Percentiles rank a stretch among this genome's conserved stretches.
phyloP scores from a whole-genome alignment of 2,329 filamentous ascomycete species.

The Ascochyta lentis region DNA sequence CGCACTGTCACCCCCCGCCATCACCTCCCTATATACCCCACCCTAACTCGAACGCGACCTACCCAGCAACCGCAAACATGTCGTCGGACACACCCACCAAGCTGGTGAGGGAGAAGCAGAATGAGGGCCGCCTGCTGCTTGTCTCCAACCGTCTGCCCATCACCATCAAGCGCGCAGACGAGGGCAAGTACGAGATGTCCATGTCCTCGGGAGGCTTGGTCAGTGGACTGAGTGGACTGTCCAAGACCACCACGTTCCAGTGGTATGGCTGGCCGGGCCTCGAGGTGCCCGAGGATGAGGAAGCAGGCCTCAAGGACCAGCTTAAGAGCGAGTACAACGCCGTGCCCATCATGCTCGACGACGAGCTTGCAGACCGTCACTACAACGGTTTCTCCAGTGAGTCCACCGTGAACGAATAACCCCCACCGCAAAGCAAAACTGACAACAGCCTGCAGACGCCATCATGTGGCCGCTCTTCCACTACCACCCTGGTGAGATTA shows the following conservation, averaged over 20 bases:
- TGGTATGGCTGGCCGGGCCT: slow-evolving; percentile 99
- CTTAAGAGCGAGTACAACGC: slow-evolving; percentile 88
- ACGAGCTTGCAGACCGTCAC: slow-evolving; percentile 91
- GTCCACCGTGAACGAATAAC: slow-evolving; percentile 37
- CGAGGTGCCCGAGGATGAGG: slow-evolving; percentile 86
- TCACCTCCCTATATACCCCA: slow-evolving; percentile 8
- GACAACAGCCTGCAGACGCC: slow-evolving; percentile 63
- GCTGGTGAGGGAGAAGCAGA: slow-evolving; percentile 30
- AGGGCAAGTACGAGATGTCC: slow-evolving; percentile 90
- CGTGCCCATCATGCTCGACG: slow-evolving; percentile 89
- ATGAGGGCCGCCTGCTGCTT: slow-evolving; percentile 70
- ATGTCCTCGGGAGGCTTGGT: slow-evolving; percentile 98
- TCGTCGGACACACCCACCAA: slow-evolving; percentile 41
- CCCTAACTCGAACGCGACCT: slow-evolving; percentile 5
- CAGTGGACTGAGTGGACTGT: slow-evolving; percentile 87
- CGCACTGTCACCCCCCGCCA: slow-evolving; percentile 4
- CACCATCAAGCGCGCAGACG: slow-evolving; percentile 91
- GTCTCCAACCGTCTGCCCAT: slow-evolving; percentile 95
- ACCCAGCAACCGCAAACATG: slow-evolving; percentile 23
- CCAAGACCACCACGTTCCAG: slow-evolving; percentile 92
- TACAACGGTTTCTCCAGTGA: slow-evolving; percentile 98
- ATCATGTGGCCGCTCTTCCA: slow-evolving; percentile 99
- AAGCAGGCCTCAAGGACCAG: slow-evolving; percentile 73
- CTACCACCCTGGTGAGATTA: slow-evolving; percentile 98
- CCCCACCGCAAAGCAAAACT: background rate